phyloP scores from a whole-genome alignment of 352 stramenopile genomes.

The Phytopythium chamaehyphon region DNA sequence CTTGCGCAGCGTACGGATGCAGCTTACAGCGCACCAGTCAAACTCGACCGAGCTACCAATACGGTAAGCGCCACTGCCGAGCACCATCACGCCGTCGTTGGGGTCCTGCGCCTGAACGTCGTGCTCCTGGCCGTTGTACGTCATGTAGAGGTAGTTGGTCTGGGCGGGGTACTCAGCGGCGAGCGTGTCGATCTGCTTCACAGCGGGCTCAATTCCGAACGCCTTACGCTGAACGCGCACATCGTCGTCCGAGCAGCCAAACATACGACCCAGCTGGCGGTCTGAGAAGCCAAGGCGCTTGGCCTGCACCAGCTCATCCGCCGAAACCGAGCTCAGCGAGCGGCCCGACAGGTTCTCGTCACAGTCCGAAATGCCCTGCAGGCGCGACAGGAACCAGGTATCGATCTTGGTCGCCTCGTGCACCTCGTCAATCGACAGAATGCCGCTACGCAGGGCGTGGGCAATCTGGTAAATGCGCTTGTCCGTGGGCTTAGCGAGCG shows the following conservation, averaged over 20 bases:
- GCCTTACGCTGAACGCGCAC: conserved; percentile 76
- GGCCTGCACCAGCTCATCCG: conserved; percentile 52
- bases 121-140: conserved; percentile 94
- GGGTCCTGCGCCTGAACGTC: conserved; percentile 79
- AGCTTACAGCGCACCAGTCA: conserved; percentile 98
- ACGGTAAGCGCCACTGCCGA: conserved; percentile 97
- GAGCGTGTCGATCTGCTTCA: conserved; percentile 99
- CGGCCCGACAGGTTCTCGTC: conserved; percentile 49
- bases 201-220: conserved; percentile 88
- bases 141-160: conserved; percentile 99
- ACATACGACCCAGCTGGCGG: conserved; percentile 86
- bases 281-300: conserved; percentile 95
- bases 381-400: conserved; percentile 92
- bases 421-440: conserved; percentile 81
- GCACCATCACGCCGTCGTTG: conserved; percentile 92
- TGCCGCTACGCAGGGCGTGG: conserved; percentile 78
- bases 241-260: conserved; percentile 57
- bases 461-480: conserved; percentile 89
- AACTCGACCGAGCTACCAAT: conserved; percentile 99
- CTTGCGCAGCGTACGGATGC: conserved; percentile 92
- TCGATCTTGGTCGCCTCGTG: conserved; percentile 95
- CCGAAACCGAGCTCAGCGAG: conserved; percentile 55
- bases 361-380: conserved; percentile 89
- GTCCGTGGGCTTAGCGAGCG: conserved; percentile 92
- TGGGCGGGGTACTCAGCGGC: conserved; percentile 97